Percentiles rank a stretch among this genome's conserved stretches.
Evolutionary conservation across 2,329 filamentous ascomycete genomes (phyloP).

Genomic region (Byssochlamys sp.): DNA sequence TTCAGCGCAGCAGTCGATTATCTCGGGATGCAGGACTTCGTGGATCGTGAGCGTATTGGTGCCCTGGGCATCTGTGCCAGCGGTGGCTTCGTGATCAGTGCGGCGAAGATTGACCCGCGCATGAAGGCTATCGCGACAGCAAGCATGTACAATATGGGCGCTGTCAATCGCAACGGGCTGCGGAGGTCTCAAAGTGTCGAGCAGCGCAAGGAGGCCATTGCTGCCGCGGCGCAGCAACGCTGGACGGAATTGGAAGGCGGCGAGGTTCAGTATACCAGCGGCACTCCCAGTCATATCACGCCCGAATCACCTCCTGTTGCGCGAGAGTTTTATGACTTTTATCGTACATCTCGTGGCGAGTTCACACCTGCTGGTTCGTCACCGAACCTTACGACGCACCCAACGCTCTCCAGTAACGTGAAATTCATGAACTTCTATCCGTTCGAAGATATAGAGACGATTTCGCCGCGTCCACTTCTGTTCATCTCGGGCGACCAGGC

Average conservation of each 20-base stretch:
- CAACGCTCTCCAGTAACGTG: conserved; percentile 17
- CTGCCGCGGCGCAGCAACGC: too few species aligned
- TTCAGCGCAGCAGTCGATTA: conserved; percentile 19
- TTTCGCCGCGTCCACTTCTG: too few species aligned
- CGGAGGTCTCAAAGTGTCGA: too few species aligned
- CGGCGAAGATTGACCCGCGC: conserved; percentile 21
- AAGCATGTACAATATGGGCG: too few species aligned
- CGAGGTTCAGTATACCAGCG: too few species aligned
- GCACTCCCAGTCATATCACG: conserved; percentile 9
- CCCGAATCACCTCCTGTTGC: conserved; percentile 10
- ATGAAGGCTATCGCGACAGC: too few species aligned
- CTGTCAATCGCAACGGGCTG: too few species aligned
- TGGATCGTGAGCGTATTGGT: conserved; percentile 18
- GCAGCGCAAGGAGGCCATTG: too few species aligned
- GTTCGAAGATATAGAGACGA: conserved; percentile 15
- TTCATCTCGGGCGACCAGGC: too few species aligned
- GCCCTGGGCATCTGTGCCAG: conserved; percentile 20
- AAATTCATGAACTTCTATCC: conserved; percentile 23
- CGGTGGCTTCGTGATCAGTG: conserved; percentile 21
- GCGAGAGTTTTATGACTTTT: conserved; percentile 24
- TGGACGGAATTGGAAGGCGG: too few species aligned
- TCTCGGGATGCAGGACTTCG: conserved; percentile 11
- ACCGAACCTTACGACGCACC: conserved; percentile 19
- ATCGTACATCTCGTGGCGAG: conserved; percentile 21
- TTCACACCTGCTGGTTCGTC: conserved; percentile 10